Evolutionary conservation across 345 rosid genomes (phyloP).

Genomic region (Theobroma cacao): DNA sequence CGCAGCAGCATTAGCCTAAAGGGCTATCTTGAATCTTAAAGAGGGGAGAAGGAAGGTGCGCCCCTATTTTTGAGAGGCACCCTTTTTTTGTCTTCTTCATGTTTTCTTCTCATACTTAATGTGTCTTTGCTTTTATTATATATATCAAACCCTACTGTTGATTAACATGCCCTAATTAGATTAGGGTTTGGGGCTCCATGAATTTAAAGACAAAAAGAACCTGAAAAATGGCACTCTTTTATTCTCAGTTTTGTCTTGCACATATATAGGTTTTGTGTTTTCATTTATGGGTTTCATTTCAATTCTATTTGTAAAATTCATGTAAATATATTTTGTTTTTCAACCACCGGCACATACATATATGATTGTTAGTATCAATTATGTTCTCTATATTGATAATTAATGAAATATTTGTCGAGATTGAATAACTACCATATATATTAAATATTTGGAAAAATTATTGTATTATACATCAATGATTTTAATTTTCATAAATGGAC

Average conservation of each 20-base stretch:
- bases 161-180: neutral
- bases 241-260: neutral
- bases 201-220: neutral
- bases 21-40: neutral
- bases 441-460: no score
- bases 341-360: no score
- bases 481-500: no score
- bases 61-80: neutral
- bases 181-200: constrained; percentile 59
- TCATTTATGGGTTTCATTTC: no score
- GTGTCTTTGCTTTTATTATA: neutral
- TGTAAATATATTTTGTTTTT: no score
- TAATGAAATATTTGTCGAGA: no score
- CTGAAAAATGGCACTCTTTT: neutral
- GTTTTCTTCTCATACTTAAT: neutral
- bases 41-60: no score
- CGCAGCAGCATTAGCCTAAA: neutral
- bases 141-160: neutral
- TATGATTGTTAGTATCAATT: no score
- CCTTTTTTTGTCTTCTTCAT: constrained; percentile 12
- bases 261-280: neutral
- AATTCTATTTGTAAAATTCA: no score
- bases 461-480: no score
- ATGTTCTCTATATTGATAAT: no score
- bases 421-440: no score